These are phyloP conservation scores for Crithidia mellificae DNA, from an alignment of 208 protist species.

Conservation along the genomic window DNA sequence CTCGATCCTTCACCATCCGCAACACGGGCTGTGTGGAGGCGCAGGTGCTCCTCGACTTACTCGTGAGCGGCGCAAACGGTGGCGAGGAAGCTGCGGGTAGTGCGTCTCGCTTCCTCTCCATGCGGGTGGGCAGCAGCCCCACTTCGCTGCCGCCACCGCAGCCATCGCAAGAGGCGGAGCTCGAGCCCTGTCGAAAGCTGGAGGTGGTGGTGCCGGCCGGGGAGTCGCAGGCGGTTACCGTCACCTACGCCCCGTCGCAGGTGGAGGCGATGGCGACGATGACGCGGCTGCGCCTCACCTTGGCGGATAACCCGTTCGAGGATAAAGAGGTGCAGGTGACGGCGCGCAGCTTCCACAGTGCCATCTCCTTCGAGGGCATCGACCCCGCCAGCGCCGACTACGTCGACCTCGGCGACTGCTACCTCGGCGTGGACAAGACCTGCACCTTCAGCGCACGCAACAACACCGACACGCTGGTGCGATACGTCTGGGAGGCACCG, in stretches of 20 bases:
- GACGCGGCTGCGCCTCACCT: conserved; percentile 69
- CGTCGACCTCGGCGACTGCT: conserved; percentile 89
- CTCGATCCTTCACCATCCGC: conserved; percentile 63
- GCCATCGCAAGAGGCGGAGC: conserved; percentile 27
- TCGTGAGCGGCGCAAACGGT: conserved; percentile 1
- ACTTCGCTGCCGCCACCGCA: conserved; percentile 29
- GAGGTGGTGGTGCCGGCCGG: conserved; percentile 69
- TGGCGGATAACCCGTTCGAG: conserved; percentile 95
- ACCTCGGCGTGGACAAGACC: conserved; percentile 58
- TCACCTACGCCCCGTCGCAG: conserved; percentile 62
- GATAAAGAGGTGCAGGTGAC: conserved; percentile 78
- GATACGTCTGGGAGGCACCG: conserved; percentile 79
- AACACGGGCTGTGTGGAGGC: conserved; percentile 90
- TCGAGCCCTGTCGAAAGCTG: neutral
- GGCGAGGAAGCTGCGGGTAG: neutral
- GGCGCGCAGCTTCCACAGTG: conserved; percentile 82
- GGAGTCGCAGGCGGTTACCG: conserved; percentile 51
- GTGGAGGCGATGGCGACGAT: conserved; percentile 45
- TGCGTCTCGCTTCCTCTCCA: conserved; percentile 30
- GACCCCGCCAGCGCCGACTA: conserved; percentile 73
- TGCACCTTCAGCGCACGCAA: conserved; percentile 86
- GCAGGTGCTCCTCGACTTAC: conserved; percentile 71
- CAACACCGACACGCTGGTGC: conserved; percentile 62
- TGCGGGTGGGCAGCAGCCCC: conserved; percentile 25
- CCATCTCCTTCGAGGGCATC: conserved; percentile 91